phyloP scores from a whole-genome alignment of 371 early-diverging fungal species.

The Lichtheimia corymbifera region DNA sequence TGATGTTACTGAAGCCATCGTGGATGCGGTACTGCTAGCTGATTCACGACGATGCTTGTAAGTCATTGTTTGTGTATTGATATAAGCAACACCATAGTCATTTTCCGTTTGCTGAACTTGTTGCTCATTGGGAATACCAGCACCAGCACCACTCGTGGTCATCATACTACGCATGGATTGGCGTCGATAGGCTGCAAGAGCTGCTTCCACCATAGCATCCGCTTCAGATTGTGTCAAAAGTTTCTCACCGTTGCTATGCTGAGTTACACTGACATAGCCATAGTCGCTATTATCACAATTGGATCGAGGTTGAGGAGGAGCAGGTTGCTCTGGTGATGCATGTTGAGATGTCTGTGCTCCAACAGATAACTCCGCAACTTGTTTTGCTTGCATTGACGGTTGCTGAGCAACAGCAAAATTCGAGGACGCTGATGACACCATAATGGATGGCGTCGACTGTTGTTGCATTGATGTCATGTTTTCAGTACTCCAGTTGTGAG shows the following conservation, averaged over 20 bases:
- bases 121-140: not conserved
- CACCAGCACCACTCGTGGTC: not conserved
- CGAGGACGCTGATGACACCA: no score
- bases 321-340: no score
- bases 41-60: constrained; percentile 12
- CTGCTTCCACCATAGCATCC: constrained; percentile 11
- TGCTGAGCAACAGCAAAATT: no score
- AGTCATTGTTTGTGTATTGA: constrained; percentile 5
- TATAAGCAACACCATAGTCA: constrained; percentile 1
- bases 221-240: constrained; percentile 4
- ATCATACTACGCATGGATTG: not conserved
- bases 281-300: no score
- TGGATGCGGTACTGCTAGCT: constrained; percentile 20
- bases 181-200: not conserved
- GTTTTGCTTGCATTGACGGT: no score
- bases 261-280: no score
- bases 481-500: no score
- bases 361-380: no score
- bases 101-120: constrained; percentile 10
- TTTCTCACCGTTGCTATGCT: not conserved
- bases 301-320: no score
- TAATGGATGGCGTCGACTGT: no score
- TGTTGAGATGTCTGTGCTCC: no score
- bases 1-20: not conserved
- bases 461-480: no score